These are phyloP conservation scores for Ganoderma leucocontextum DNA, from an alignment of 1,284 basidiomycete genomes.

Conservation along the genomic window DNA sequence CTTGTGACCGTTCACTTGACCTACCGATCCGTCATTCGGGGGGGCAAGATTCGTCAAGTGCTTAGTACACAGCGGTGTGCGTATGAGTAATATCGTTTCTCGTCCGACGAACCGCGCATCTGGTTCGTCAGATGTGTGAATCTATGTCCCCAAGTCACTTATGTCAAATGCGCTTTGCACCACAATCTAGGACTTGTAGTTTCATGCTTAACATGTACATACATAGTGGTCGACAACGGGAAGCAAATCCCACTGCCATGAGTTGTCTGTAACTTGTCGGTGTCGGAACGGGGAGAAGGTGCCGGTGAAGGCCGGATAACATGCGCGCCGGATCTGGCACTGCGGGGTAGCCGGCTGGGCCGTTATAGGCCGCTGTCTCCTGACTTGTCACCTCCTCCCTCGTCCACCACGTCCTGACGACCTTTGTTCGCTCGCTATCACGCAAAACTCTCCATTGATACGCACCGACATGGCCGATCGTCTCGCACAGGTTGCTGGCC, in stretches of 20 bases:
- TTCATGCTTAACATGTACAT: not conserved
- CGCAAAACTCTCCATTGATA: conserved; percentile 4
- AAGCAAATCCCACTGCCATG: not conserved
- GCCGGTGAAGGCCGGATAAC: conserved; percentile 21
- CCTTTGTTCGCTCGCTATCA: not conserved
- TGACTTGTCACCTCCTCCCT: conserved; percentile 8
- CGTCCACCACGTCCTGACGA: conserved; percentile 21
- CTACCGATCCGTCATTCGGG: not conserved
- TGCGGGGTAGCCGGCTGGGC: conserved; percentile 31
- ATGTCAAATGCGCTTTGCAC: not conserved
- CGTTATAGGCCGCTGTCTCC: conserved; percentile 21
- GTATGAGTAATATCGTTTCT: conserved; percentile 1
- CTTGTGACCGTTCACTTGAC: conserved; percentile 40
- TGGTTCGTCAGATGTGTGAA: not conserved
- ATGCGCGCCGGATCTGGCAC: conserved; percentile 30
- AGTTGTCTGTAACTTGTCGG: not conserved
- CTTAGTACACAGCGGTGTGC: not conserved
- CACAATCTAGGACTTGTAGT: too few species aligned
- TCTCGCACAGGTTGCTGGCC: conserved; percentile 75
- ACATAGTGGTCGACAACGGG: not conserved
- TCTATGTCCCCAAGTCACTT: not conserved
- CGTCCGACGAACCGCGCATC: not conserved
- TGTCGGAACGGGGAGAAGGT: conserved; percentile 11
- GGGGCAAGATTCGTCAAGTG: not conserved
- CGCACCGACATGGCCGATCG: conserved; percentile 62